Evolutionary conservation across 257 asterid species (phyloP).

Genomic region (Penstemon davidsonii): DNA sequence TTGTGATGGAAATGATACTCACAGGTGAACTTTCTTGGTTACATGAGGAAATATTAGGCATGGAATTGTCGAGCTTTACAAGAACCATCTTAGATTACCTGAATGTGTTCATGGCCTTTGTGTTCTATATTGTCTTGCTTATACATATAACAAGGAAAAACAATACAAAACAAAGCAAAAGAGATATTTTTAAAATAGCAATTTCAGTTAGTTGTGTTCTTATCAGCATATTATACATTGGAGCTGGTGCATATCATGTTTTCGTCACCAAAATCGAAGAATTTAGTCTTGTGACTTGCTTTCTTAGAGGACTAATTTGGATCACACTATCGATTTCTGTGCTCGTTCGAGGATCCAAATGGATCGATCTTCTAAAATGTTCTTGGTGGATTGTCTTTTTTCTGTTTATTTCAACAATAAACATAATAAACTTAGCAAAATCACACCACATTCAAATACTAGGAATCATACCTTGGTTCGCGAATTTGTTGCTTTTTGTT

Average conservation of each 20-base stretch:
- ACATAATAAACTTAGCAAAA: constrained; percentile 32
- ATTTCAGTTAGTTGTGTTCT: constrained; percentile 42
- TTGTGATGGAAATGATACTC: constrained; percentile 21
- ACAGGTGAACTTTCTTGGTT: constrained; percentile 48
- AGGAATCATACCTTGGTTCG: constrained; percentile 54
- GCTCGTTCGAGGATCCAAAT: constrained; percentile 44
- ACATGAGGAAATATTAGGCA: constrained; percentile 40
- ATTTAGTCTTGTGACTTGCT: constrained; percentile 29
- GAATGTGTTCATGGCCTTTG: constrained; percentile 38
- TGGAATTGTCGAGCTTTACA: constrained; percentile 34
- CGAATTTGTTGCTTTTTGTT: constrained; percentile 48
- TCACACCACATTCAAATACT: constrained; percentile 28
- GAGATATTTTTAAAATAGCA: constrained; percentile 34
- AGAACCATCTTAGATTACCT: constrained; percentile 41
- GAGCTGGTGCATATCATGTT: constrained; percentile 30
- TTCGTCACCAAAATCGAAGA: constrained; percentile 16
- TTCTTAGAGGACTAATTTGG: constrained; percentile 57
- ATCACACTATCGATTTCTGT: constrained; percentile 44
- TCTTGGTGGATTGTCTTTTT: constrained; percentile 61
- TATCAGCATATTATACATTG: constrained; percentile 40
- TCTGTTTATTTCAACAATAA: constrained; percentile 44
- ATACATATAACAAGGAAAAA: constrained; percentile 25
- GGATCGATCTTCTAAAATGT: constrained; percentile 39
- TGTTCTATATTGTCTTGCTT: constrained; percentile 38
- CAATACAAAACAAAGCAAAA: constrained; percentile 25